phyloP scores from a whole-genome alignment of 2,329 filamentous ascomycete species.

The Tolypocladium sp. region DNA sequence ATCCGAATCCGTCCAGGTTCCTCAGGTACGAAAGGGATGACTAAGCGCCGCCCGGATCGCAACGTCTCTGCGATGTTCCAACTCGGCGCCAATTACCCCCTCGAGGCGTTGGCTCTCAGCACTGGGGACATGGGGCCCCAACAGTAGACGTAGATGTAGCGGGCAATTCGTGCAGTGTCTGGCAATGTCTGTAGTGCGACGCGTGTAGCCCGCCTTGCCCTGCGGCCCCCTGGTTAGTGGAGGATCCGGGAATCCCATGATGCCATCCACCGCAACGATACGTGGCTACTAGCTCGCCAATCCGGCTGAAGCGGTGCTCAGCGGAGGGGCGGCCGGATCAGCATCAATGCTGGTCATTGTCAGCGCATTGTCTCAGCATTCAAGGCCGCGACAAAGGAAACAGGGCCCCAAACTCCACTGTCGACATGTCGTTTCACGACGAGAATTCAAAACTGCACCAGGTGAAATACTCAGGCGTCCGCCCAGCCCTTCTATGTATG shows the following conservation, averaged over 20 bases:
- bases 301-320: neutral
- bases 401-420: neutral
- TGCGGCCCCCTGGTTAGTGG: neutral
- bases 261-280: neutral
- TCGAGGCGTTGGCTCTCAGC: neutral
- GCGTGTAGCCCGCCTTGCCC: neutral
- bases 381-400: neutral
- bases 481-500: neutral
- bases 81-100: neutral
- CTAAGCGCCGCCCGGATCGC: neutral
- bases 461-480: neutral
- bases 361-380: neutral
- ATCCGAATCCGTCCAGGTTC: neutral
- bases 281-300: neutral
- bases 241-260: neutral
- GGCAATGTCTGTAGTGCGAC: neutral
- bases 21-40: neutral
- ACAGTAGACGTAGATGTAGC: neutral
- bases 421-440: neutral
- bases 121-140: neutral
- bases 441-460: neutral
- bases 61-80: constrained; percentile 2
- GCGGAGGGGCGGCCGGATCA: neutral
- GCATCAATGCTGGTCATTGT: neutral
- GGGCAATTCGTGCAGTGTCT: neutral